Evolutionary conservation across 2,329 filamentous ascomycete species (phyloP).

Genomic region (Paracoccidioides brasiliensis): DNA sequence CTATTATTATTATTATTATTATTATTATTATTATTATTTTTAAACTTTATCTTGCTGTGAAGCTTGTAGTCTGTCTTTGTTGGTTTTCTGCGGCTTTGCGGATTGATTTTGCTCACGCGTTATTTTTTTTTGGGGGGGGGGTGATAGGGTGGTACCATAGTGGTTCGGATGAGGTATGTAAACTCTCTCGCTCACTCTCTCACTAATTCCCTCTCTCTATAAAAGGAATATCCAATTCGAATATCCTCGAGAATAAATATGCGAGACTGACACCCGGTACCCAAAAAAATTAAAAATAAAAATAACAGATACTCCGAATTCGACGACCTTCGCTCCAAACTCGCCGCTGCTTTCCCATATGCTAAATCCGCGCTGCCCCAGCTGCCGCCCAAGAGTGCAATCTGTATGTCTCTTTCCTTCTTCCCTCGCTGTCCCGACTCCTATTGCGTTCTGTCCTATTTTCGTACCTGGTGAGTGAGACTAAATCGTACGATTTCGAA

Average conservation of each 20-base stretch:
- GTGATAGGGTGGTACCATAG: slow-evolving; percentile 42
- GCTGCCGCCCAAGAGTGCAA: slow-evolving; percentile 79
- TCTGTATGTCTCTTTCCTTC: slow-evolving; percentile 46
- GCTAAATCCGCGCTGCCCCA: slow-evolving; percentile 77
- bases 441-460: not conserved
- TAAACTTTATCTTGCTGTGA: not conserved
- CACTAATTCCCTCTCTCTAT: no score
- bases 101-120: no score
- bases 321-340: slow-evolving; percentile 60
- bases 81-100: not conserved
- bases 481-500: slow-evolving; percentile 13
- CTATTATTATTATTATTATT: no score
- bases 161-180: slow-evolving; percentile 44
- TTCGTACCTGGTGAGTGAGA: not conserved
- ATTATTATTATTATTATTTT: no score
- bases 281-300: slow-evolving; percentile 8
- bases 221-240: no score
- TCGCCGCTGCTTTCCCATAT: slow-evolving; percentile 69
- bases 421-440: not conserved
- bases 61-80: not conserved
- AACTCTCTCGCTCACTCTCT: not conserved
- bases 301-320: slow-evolving; percentile 73
- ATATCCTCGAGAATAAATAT: no score
- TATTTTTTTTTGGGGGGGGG: not conserved
- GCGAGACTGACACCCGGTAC: not conserved